phyloP scores from a whole-genome alignment of 2,329 filamentous ascomycete genomes.

The Microdochium trichocladiopsis region DNA sequence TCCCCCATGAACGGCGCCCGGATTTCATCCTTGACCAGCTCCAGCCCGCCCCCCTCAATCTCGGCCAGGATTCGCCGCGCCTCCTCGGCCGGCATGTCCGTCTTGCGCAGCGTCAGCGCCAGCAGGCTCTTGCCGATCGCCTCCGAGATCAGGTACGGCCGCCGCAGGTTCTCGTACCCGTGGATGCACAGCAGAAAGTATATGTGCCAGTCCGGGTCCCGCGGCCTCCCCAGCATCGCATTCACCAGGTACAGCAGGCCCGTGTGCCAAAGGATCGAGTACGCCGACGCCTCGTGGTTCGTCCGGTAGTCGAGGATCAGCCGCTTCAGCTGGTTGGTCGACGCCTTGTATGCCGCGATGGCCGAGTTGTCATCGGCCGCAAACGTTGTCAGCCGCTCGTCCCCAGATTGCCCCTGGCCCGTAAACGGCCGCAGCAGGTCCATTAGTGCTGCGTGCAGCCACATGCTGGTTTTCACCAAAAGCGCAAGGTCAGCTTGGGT shows the following conservation, averaged over 20 bases:
- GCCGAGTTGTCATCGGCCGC: constrained; percentile 17
- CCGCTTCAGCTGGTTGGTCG: constrained; percentile 27
- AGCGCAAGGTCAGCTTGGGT: neutral
- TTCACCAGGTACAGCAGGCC: constrained; percentile 31
- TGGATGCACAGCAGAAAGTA: constrained; percentile 31
- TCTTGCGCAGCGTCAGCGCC: constrained; percentile 25
- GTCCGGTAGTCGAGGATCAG: constrained; percentile 27
- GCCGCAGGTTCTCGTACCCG: constrained; percentile 25
- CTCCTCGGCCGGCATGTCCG: constrained; percentile 17
- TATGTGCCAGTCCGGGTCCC: constrained; percentile 21
- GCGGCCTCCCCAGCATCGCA: constrained; percentile 20
- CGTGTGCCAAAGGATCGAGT: constrained; percentile 31
- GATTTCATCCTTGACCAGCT: constrained; percentile 13
- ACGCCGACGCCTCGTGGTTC: constrained; percentile 21
- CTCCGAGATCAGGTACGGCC: constrained; percentile 26
- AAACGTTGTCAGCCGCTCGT: constrained; percentile 20
- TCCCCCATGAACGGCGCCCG: constrained; percentile 29
- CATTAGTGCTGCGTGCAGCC: constrained; percentile 29
- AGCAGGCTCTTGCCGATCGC: constrained; percentile 24
- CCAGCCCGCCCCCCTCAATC: constrained; percentile 16
- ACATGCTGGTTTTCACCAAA: constrained; percentile 22
- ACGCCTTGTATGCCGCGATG: constrained; percentile 22
- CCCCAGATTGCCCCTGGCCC: neutral
- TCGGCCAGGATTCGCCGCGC: constrained; percentile 21
- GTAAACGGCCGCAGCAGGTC: constrained; percentile 25